phyloP scores from a whole-genome alignment of 345 rosid genomes.

The Bruguiera parviflora region DNA sequence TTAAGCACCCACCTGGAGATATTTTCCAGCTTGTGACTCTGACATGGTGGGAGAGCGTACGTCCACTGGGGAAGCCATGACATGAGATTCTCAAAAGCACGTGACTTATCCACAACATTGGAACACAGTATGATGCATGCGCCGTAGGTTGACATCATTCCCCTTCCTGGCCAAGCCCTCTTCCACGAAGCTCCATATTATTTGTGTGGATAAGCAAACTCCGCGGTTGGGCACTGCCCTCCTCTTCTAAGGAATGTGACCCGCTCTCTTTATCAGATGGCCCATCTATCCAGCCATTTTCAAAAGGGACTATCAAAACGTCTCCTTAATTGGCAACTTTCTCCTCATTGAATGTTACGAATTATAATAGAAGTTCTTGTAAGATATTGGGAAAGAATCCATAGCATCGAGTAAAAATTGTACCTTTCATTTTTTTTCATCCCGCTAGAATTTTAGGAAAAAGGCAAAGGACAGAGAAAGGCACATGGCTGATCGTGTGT shows the following conservation, averaged over 20 bases:
- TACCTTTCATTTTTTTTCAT: no score
- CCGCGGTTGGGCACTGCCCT: background rate
- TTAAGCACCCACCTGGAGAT: no score
- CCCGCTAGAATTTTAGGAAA: background rate
- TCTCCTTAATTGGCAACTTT: background rate
- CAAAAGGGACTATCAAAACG: background rate
- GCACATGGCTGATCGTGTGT: conserved; percentile 1
- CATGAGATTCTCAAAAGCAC: no score
- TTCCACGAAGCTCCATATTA: background rate
- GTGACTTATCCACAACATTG: no score
- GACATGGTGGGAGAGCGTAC: no score
- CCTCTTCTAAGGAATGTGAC: background rate
- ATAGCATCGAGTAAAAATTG: background rate
- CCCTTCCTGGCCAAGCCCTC: background rate
- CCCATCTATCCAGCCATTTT: background rate
- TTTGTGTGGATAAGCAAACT: conserved; percentile 25
- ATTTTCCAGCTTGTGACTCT: no score
- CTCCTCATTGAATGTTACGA: background rate
- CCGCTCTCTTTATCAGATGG: background rate
- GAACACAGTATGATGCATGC: no score
- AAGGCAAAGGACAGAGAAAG: background rate
- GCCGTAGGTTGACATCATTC: background rate
- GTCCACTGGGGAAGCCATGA: no score
- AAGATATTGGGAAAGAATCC: background rate
- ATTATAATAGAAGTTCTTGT: background rate